phyloP scores from a whole-genome alignment of 169 alveolate species.

The Perkinsus olseni region DNA sequence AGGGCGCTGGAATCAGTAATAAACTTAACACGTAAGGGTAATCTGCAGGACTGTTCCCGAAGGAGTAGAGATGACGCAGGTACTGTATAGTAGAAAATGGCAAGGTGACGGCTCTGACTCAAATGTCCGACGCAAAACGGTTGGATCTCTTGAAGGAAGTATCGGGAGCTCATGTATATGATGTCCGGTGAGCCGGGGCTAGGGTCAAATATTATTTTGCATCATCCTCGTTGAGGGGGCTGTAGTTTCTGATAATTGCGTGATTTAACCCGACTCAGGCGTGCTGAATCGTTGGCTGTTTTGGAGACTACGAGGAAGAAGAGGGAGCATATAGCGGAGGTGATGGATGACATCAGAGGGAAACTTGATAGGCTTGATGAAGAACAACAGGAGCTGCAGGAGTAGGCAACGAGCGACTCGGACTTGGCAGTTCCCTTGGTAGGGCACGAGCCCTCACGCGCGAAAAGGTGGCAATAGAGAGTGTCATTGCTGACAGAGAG shows the following conservation, averaged over 20 bases:
- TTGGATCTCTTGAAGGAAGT: constrained; percentile 51
- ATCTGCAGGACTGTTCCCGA: background rate
- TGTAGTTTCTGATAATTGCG: no score
- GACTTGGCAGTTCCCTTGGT: background rate
- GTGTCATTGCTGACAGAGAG: background rate
- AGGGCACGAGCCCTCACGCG: background rate
- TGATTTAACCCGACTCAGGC: no score
- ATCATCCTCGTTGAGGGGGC: no score
- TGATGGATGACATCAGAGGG: background rate
- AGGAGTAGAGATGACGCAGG: background rate
- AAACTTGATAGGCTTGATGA: background rate
- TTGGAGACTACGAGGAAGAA: background rate
- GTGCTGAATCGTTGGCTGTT: background rate
- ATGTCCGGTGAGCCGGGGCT: no score
- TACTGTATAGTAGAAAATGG: constrained; percentile 64
- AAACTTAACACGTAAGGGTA: background rate
- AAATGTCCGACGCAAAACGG: constrained; percentile 50
- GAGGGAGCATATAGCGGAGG: background rate
- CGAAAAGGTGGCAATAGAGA: background rate
- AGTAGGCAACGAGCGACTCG: background rate
- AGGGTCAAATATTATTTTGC: no score
- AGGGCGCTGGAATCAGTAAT: constrained; percentile 50
- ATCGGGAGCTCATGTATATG: constrained; percentile 57
- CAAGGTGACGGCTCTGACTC: constrained; percentile 49
- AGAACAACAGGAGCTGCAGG: background rate